Evolutionary conservation across 331 rosid species (phyloP).

Genomic region (Quercus tomentella): DNA sequence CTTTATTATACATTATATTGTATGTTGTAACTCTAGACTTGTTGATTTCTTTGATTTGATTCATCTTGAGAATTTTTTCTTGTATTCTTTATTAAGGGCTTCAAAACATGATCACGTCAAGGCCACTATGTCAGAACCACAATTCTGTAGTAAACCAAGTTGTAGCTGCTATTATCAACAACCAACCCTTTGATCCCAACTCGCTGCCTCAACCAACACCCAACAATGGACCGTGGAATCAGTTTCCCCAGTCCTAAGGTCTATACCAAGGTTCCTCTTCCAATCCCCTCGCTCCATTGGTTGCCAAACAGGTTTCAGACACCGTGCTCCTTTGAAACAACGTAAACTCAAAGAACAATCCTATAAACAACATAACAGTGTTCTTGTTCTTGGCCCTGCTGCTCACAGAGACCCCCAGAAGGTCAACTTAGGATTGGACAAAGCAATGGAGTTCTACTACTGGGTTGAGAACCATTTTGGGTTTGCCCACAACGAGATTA

Average conservation of each 20-base stretch:
- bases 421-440: slow-evolving; percentile 46
- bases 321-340: slow-evolving; percentile 67
- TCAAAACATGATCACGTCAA: slow-evolving; percentile 15
- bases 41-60: no score
- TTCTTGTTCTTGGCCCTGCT: slow-evolving; percentile 74
- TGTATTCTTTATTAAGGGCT: no score
- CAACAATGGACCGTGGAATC: slow-evolving; percentile 45
- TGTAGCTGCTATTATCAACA: slow-evolving; percentile 48
- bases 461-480: slow-evolving; percentile 61
- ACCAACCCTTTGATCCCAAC: slow-evolving; percentile 50
- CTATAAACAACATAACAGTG: slow-evolving; percentile 24
- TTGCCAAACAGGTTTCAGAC: slow-evolving; percentile 53
- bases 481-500: slow-evolving; percentile 56
- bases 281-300: slow-evolving; percentile 73
- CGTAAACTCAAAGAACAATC: slow-evolving; percentile 48
- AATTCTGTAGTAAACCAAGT: slow-evolving; percentile 48
- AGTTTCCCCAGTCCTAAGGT: slow-evolving; percentile 51
- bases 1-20: no score
- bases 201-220: slow-evolving; percentile 6
- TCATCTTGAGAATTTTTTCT: no score
- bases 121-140: slow-evolving; percentile 16
- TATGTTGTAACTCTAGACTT: no score
- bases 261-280: slow-evolving; percentile 64
- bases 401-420: slow-evolving; percentile 48
- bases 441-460: slow-evolving; percentile 61